These are phyloP conservation scores for Botrytis deweyae DNA, from an alignment of 2,329 filamentous ascomycete genomes.

Conservation along the genomic window DNA sequence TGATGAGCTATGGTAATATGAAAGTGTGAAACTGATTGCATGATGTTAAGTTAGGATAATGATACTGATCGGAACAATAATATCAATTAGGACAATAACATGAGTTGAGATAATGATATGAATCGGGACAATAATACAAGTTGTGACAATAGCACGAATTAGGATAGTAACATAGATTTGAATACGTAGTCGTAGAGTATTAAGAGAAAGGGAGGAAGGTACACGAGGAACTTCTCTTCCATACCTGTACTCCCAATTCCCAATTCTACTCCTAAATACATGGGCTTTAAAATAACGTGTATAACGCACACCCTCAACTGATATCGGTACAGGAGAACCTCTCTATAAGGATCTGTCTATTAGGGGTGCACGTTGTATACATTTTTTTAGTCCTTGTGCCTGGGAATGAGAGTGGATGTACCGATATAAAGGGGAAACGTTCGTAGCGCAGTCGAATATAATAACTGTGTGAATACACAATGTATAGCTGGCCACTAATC, in stretches of 20 bases:
- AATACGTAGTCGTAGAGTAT: neutral
- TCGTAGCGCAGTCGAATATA: neutral
- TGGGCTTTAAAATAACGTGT: too few relatives aligned
- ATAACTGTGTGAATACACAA: neutral
- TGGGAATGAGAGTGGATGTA: too few relatives aligned
- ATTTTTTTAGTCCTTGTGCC: too few relatives aligned
- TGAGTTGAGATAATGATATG: too few relatives aligned
- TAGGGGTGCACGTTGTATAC: too few relatives aligned
- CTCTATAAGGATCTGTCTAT: too few relatives aligned
- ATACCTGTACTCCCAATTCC: neutral
- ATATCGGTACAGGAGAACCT: too few relatives aligned
- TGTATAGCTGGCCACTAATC: neutral
- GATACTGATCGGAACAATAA: neutral
- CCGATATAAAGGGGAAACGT: too few relatives aligned
- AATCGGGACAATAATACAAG: neutral
- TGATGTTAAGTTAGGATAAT: neutral
- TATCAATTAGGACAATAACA: too few relatives aligned
- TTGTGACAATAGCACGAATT: neutral
- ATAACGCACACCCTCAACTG: too few relatives aligned
- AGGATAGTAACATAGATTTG: too few relatives aligned
- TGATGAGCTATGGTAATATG: neutral
- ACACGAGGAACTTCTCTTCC: rapidly evolving
- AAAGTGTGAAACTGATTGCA: neutral
- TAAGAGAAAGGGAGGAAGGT: neutral
- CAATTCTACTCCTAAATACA: neutral